phyloP scores from a whole-genome alignment of 768 basidiomycete species.

The Cystobasidium ongulense region DNA sequence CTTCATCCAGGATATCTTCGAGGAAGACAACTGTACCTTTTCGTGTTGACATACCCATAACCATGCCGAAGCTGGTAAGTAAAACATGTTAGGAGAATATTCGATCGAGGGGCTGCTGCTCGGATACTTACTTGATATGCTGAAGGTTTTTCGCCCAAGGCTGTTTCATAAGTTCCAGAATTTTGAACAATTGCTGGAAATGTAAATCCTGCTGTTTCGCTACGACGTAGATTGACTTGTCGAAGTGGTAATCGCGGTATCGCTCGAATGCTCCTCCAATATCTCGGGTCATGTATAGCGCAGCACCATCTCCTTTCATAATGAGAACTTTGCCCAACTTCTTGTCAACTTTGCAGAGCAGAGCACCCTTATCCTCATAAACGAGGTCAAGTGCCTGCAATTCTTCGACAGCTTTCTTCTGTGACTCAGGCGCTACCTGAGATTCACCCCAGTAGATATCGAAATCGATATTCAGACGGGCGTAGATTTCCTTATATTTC shows the following conservation, averaged over 20 bases:
- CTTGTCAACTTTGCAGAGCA: slow-evolving; percentile 75
- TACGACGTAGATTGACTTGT: slow-evolving; percentile 53
- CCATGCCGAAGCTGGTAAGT: slow-evolving; percentile 58
- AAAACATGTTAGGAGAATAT: neutral
- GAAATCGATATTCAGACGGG: slow-evolving; percentile 77
- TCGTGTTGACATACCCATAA: slow-evolving; percentile 78
- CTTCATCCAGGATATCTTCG: slow-evolving; percentile 72
- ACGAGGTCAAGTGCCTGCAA: slow-evolving; percentile 67
- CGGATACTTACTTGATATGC: slow-evolving; percentile 59
- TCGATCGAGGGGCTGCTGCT: slow-evolving; percentile 33
- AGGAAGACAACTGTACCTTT: slow-evolving; percentile 76
- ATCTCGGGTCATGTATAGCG: slow-evolving; percentile 53
- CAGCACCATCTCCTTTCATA: slow-evolving; percentile 59
- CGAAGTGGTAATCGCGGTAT: slow-evolving; percentile 79
- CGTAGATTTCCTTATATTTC: slow-evolving; percentile 82
- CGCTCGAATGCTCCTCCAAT: slow-evolving; percentile 89
- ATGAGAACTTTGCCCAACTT: slow-evolving; percentile 87
- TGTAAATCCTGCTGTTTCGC: slow-evolving; percentile 47
- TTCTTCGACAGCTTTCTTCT: slow-evolving; percentile 61
- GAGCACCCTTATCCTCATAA: slow-evolving; percentile 62
- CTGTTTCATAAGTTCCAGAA: slow-evolving; percentile 79
- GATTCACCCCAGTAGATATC: slow-evolving; percentile 83
- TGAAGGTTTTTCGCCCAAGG: slow-evolving; percentile 73
- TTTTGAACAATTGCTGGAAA: slow-evolving; percentile 84
- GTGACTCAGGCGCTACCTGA: slow-evolving; percentile 46